Conservation (phyloP, 306 rosid genomes). For the Ceratonia siliqua region DNA sequence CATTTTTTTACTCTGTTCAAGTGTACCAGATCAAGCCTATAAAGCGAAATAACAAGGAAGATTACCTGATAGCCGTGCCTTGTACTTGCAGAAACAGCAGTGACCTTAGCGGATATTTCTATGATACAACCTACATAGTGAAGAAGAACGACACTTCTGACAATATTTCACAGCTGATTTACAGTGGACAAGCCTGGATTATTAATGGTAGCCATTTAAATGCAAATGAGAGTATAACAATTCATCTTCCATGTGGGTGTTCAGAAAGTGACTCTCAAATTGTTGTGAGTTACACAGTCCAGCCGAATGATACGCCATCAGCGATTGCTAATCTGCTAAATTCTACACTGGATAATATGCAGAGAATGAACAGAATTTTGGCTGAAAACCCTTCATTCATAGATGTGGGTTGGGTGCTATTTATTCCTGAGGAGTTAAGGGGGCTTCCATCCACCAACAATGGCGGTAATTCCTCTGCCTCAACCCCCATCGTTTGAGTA, state of each 20-base stretch:
- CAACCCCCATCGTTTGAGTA: background rate
- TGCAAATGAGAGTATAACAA: background rate
- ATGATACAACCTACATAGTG: constrained; percentile 52
- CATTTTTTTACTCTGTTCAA: constrained; percentile 47
- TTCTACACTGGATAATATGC: constrained; percentile 40
- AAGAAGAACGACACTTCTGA: constrained; percentile 34
- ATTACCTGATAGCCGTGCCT: constrained; percentile 63
- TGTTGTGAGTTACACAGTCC: constrained; percentile 77
- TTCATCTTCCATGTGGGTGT: constrained; percentile 79
- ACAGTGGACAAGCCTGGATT: constrained; percentile 66
- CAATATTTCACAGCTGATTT: constrained; percentile 33
- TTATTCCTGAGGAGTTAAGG: constrained; percentile 64
- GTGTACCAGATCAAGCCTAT: constrained; percentile 49
- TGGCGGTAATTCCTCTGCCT: constrained; percentile 38
- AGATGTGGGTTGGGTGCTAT: constrained; percentile 57
- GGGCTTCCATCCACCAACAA: constrained; percentile 27
- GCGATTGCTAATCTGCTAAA: constrained; percentile 46
- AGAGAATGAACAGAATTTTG: constrained; percentile 45
- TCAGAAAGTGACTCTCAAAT: constrained; percentile 50
- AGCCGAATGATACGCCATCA: constrained; percentile 48
- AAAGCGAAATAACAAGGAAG: constrained; percentile 21
- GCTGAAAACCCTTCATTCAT: constrained; percentile 40
- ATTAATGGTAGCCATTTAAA: too few relatives aligned
- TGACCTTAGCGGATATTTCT: constrained; percentile 53
- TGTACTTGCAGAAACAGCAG: constrained; percentile 57